These are phyloP conservation scores for Arabidopsis suecica DNA, from an alignment of 345 rosid species.

Conservation along the genomic window DNA sequence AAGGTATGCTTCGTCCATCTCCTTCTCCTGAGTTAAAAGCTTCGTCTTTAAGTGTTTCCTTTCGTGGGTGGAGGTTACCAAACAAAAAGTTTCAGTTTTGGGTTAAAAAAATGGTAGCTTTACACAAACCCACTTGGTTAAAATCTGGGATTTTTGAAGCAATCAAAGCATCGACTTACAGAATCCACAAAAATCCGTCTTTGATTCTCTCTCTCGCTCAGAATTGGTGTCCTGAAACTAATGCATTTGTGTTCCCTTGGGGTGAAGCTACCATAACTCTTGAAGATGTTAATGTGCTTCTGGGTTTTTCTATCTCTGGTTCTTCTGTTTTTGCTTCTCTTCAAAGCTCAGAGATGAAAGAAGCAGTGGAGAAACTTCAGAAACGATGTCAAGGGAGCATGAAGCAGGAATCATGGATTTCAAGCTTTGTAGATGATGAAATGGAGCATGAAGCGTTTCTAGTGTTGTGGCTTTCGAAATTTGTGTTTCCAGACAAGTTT, in stretches of 20 bases:
- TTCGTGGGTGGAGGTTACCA: conserved; percentile 48
- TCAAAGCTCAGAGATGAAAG: conserved; percentile 14
- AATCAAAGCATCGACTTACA: conserved; percentile 48
- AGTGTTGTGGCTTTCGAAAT: conserved; percentile 48
- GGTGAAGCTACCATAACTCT: conserved; percentile 67
- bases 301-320: conserved; percentile 56
- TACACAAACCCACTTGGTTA: conserved; percentile 45
- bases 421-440: conserved; percentile 44
- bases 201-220: conserved; percentile 52
- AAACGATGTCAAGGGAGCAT: not conserved
- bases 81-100: conserved; percentile 49
- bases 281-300: conserved; percentile 51
- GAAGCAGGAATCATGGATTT: conserved; percentile 46
- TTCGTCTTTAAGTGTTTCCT: conserved; percentile 38
- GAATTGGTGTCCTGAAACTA: conserved; percentile 55
- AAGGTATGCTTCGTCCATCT: conserved; percentile 28
- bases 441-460: conserved; percentile 60
- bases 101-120: conserved; percentile 50
- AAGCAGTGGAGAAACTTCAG: conserved; percentile 17
- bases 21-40: conserved; percentile 23
- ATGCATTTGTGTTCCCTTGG: conserved; percentile 59
- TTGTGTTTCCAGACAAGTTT: conserved; percentile 33
- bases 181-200: conserved; percentile 25
- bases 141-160: conserved; percentile 57
- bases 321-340: conserved; percentile 44